Evolutionary conservation across 371 early-diverging fungal species (phyloP), one percentile per base, ranked within the genome.

Genomic region (Synchytrium microbalum): DNA sequence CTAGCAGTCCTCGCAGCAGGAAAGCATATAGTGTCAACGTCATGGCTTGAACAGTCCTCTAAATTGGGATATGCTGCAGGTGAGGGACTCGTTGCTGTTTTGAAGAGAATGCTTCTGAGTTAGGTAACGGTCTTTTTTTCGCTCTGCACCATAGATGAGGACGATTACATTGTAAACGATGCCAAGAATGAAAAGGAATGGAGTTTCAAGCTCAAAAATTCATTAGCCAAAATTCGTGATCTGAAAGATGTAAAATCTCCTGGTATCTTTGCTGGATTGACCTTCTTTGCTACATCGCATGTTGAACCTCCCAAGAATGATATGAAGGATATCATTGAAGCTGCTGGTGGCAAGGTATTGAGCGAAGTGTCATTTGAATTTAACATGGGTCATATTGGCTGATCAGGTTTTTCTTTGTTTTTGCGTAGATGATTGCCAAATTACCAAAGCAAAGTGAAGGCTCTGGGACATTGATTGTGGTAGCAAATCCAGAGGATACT

Each of bases 1-100:
- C 61, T 80, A 27, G 68, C 72, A 51, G 75, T 74, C 23, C 54
- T 80, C 10, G 60, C 77, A 16, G 70, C 75, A 3, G 81, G 79
- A 1, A 77, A 75, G 58, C 67, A 70, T 55, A 74, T 79, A 54
- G 64, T 77, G 19, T 64, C 54, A 32, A 32, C 64, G 23, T 72
- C 70, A 53, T 79, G 77, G 77, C 62, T 79, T 32, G 76, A 77
- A 13, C 71, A 64, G 23, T 68, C 71, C 58, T 61, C 71, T 54
- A 74, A 71, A 55, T 69, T 60, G 13, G 66, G 66, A 14, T 3
- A 26, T 5, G 75, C 75, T 63, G 69, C 68, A 10, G 74, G 79
- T 79, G 54, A 52, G 70, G 27, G 10, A 56, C 19, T 32, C 10
- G 2, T 62, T 54, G 65, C 53, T 27, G 19, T 24, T 28, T 10